Base-by-base conservation (phyloP, 306 rosid species). In the Lathyrus aphaca region DNA sequence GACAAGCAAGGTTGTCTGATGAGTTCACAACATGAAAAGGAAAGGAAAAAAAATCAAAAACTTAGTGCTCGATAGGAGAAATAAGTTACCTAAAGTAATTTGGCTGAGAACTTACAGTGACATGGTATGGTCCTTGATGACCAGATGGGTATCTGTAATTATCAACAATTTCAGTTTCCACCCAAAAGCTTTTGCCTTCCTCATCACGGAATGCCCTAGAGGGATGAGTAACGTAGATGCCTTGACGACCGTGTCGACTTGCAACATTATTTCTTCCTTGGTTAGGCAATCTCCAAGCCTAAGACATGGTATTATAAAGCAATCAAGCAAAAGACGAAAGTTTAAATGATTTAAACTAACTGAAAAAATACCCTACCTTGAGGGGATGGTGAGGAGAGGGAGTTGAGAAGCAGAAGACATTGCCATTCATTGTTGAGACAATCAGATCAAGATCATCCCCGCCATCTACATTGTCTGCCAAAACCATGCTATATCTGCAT, bases 401-500 rank as follows among this genome's bases (percentile, higher is more conserved):
- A 59, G 97, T 84, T 42, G 97, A 89, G 87, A 95, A 95, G 83
- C 99, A 95, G 82, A 91, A 91, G 74, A 95, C 91, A 61, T 95
- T 95, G 57, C 99, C 99, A 58, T 95, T 95, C 99, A 95, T 95
- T 71, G 99, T 91, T 40, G 97, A 62, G 78, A 95, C 96, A 64
- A 95, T 81, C 64, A 95, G 86, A 86, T 95, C 99, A 72, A 95
- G 92, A 82, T 91, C 99, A 77, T 95, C 99, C 60, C 99, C 99
- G 40, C 99, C 99, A 78, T 95, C 99, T 79, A 95, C 92, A 84
- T 91, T 95, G 82, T 95, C 99, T 18, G 99, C 99, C 72, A 95
- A 77, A 69, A 87, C 97, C 99, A 95, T 91, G 86, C 96, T 95
- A 80, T 95, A 95, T 82, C 99, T 95, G 96, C 44, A 74, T 82